A percentile compares a stretch with the other conserved stretches of the same genome.
These are phyloP conservation scores for Ustilago cynodontis DNA, from an alignment of 1,284 basidiomycete genomes.

Conservation along the genomic window DNA sequence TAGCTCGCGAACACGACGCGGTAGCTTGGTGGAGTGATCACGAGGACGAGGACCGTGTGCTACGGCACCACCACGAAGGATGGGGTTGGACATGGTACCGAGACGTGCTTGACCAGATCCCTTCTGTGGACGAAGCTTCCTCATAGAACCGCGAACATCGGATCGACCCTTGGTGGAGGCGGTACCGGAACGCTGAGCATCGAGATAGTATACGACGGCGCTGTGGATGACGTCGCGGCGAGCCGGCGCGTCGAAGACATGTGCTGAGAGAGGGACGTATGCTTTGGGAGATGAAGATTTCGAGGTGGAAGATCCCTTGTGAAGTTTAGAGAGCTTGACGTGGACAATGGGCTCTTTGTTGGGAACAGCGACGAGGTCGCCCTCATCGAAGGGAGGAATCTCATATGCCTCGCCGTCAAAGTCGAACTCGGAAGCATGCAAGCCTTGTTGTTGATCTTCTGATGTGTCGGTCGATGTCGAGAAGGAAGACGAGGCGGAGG, in stretches of 20 bases:
- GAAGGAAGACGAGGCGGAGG: conserved; percentile 8
- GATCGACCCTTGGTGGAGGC: conserved; percentile 90
- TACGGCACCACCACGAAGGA: conserved; percentile 90
- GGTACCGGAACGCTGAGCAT: conserved; percentile 88
- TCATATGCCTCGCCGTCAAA: conserved; percentile 38
- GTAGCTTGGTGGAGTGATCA: conserved; percentile 89
- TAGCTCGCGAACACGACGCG: conserved; percentile 89
- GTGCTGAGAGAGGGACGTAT: conserved; percentile 79
- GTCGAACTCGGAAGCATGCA: conserved; percentile 41
- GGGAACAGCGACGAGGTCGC: conserved; percentile 45
- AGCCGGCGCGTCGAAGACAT: conserved; percentile 84
- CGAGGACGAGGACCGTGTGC: conserved; percentile 90
- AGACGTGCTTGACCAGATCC: conserved; percentile 89
- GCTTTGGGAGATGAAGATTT: conserved; percentile 2
- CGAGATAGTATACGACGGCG: conserved; percentile 89
- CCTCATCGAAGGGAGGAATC: conserved; percentile 38
- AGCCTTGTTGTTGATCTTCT: conserved; percentile 12
- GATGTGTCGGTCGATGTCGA: conserved; percentile 14
- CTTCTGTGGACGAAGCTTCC: conserved; percentile 91
- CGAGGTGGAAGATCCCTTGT: conserved; percentile 10
- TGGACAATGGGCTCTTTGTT: conserved; percentile 51
- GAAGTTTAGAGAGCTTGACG: conserved; percentile 48
- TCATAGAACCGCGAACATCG: conserved; percentile 87
- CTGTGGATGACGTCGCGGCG: conserved; percentile 93
- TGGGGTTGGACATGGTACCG: conserved; percentile 88